Evolutionary conservation across 306 rosid genomes (phyloP).

Genomic region (Dryas alaskensis): DNA sequence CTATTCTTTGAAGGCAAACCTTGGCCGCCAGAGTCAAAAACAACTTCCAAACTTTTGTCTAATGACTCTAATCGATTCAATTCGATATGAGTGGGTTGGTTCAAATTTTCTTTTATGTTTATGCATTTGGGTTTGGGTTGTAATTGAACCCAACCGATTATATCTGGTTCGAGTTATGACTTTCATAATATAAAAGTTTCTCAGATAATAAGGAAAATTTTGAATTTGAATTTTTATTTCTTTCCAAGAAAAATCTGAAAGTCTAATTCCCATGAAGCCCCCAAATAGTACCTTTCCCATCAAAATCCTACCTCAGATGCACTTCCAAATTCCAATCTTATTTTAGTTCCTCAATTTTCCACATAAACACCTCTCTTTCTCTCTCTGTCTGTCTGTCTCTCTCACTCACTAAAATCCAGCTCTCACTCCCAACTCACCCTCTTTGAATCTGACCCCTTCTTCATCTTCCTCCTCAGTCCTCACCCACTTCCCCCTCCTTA

Average conservation of each 20-base stretch:
- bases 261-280: background rate
- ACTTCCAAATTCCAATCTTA: background rate
- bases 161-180: too few species aligned
- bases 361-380: background rate
- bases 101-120: too few species aligned
- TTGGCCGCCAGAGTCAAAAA: too few species aligned
- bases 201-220: background rate
- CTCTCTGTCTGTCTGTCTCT: background rate
- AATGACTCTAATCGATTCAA: too few species aligned
- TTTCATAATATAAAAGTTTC: too few species aligned
- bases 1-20: too few species aligned
- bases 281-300: background rate
- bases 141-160: too few species aligned
- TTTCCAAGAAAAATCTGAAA: background rate
- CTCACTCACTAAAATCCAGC: constrained; percentile 4
- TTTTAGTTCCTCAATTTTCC: background rate
- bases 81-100: too few species aligned
- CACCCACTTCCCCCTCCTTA: constrained; percentile 19
- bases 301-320: background rate
- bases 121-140: too few species aligned
- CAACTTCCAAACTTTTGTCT: too few species aligned
- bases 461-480: constrained; percentile 7
- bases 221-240: background rate
- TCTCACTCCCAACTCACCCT: constrained; percentile 12
- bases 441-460: constrained; percentile 13